phyloP scores from a whole-genome alignment of 2,329 filamentous ascomycete species.

The Podosphaera fusca region DNA sequence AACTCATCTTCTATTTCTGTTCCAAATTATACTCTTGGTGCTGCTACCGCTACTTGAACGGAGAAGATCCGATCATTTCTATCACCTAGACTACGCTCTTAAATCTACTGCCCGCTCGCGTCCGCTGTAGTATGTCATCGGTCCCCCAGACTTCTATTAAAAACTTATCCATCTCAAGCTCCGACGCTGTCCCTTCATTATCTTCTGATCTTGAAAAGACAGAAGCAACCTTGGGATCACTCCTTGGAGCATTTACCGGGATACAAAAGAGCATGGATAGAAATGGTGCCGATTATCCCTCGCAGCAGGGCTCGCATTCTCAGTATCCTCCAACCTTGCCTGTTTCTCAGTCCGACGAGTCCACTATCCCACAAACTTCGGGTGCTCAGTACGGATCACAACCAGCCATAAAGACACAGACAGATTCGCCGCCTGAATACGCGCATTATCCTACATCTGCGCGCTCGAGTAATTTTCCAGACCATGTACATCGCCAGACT shows the following conservation, averaged over 20 bases:
- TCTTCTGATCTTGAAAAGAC: constrained; percentile 6
- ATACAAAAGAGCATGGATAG: constrained; percentile 26
- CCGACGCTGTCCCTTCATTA: constrained; percentile 3
- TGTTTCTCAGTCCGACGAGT: constrained; percentile 63
- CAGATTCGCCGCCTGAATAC: constrained; percentile 70
- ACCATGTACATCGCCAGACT: constrained; percentile 71
- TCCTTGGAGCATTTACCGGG: constrained; percentile 13
- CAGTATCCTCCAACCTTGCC: constrained; percentile 41
- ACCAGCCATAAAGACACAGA: constrained; percentile 22
- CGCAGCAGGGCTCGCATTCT: constrained; percentile 72
- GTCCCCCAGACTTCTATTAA: constrained; percentile 11
- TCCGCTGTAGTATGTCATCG: constrained; percentile 17
- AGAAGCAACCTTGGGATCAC: constrained; percentile 13
- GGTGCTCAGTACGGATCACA: constrained; percentile 72
- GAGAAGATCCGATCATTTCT: background rate
- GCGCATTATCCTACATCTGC: constrained; percentile 50
- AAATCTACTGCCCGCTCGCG: background rate
- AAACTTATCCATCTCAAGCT: constrained; percentile 9
- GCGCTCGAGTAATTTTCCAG: constrained; percentile 65
- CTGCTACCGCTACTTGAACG: background rate
- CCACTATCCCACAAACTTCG: constrained; percentile 73
- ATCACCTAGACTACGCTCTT: background rate
- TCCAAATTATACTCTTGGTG: background rate
- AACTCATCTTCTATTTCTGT: too few relatives aligned
- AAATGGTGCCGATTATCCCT: constrained; percentile 43